Percentiles rank a stretch among this genome's conserved stretches.
phyloP scores from a whole-genome alignment of 352 stramenopile genomes.

The Pseudoperonospora humuli region DNA sequence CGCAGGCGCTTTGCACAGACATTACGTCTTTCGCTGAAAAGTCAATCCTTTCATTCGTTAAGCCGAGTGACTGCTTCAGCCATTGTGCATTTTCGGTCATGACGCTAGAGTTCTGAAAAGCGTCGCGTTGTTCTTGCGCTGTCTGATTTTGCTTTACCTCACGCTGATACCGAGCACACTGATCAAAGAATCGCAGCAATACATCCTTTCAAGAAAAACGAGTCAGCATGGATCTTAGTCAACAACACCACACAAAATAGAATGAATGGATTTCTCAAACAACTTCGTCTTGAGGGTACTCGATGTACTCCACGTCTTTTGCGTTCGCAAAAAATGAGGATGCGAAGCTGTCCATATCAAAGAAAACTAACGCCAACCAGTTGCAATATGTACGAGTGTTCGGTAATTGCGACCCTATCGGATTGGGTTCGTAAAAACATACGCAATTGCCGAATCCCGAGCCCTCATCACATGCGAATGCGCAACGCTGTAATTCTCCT shows the following conservation, averaged over 20 bases:
- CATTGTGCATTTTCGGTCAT: constrained; percentile 7
- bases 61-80: constrained; percentile 18
- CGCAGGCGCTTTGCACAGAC: constrained; percentile 34
- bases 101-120: constrained; percentile 26
- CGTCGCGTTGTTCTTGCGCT: constrained; percentile 17
- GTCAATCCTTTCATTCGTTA: constrained; percentile 15
- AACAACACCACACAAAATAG: neutral
- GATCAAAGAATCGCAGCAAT: constrained; percentile 53
- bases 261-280: neutral
- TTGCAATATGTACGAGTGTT: neutral
- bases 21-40: constrained; percentile 28
- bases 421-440: constrained; percentile 8
- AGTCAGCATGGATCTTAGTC: neutral
- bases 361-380: neutral
- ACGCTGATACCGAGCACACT: constrained; percentile 39
- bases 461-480: constrained; percentile 50
- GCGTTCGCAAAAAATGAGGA: constrained; percentile 45
- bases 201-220: constrained; percentile 19
- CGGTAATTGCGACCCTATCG: neutral
- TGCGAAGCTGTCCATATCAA: constrained; percentile 30
- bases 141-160: constrained; percentile 41
- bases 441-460: constrained; percentile 49
- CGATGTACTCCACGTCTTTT: constrained; percentile 33
- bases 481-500: constrained; percentile 33
- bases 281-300: constrained; percentile 29